These are phyloP conservation scores for Verticillium nonalfalfae DNA, from an alignment of 2,329 filamentous ascomycete species.

Conservation along the genomic window DNA sequence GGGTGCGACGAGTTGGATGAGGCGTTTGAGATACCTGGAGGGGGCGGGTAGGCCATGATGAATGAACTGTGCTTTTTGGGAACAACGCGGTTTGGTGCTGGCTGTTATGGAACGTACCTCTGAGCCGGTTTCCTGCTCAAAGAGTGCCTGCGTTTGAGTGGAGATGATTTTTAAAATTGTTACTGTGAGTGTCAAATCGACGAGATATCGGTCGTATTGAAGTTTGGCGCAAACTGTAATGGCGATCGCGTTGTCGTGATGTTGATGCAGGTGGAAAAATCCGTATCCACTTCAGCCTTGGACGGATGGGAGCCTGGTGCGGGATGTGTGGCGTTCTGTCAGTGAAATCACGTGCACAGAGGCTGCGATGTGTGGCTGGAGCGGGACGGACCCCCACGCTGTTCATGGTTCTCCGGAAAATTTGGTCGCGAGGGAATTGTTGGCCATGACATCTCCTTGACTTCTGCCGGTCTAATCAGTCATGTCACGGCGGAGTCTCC, in stretches of 20 bases:
- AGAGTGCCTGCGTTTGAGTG: constrained; percentile 10
- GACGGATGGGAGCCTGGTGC: background rate
- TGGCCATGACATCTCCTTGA: background rate
- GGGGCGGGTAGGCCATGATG: constrained; percentile 82
- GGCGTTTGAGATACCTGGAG: constrained; percentile 62
- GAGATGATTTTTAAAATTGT: background rate
- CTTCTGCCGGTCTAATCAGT: background rate
- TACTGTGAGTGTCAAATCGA: background rate
- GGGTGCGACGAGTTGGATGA: constrained; percentile 38
- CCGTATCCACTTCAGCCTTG: background rate
- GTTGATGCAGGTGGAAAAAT: background rate
- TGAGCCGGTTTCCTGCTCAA: constrained; percentile 35
- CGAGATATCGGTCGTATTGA: background rate
- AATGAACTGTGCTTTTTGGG: constrained; percentile 32
- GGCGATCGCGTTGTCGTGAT: background rate
- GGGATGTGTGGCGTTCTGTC: background rate
- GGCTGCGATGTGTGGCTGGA: background rate
- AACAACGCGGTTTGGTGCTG: constrained; percentile 13
- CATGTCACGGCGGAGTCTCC: background rate
- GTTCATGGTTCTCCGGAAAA: background rate
- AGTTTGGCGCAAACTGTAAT: background rate
- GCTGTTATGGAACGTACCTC: constrained; percentile 39
- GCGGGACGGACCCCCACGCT: background rate
- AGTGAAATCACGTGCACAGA: background rate
- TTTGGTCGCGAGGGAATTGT: background rate